Percentiles rank a stretch among this genome's conserved stretches.
Conservation (phyloP, 176 grass and related monocot species). For the Aegilops umbellulata region DNA sequence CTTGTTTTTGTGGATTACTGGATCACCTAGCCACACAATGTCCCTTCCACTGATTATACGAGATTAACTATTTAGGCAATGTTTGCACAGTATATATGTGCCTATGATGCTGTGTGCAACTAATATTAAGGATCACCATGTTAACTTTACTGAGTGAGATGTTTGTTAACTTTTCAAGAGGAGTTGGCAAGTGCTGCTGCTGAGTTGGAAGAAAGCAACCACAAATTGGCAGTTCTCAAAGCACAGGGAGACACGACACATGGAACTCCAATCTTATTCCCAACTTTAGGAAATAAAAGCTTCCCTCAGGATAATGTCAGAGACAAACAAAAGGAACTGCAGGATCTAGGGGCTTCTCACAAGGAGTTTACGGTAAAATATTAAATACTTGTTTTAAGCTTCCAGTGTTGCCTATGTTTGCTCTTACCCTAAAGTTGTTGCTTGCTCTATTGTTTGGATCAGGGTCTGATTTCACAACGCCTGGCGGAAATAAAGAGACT, state of each 20-base stretch:
- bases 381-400: constrained; percentile 11
- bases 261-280: constrained; percentile 55
- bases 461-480: constrained; percentile 72
- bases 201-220: constrained; percentile 77
- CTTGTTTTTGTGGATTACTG: not conserved
- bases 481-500: constrained; percentile 72
- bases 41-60: not conserved
- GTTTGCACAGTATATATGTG: not conserved
- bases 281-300: constrained; percentile 61
- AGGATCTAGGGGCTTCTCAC: constrained; percentile 68
- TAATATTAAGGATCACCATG: not conserved
- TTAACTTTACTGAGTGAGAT: constrained; percentile 13
- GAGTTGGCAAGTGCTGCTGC: constrained; percentile 58
- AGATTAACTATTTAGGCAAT: not conserved
- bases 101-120: not conserved
- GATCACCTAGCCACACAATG: constrained; percentile 5
- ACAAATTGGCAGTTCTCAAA: constrained; percentile 63
- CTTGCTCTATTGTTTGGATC: not conserved
- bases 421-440: constrained; percentile 6
- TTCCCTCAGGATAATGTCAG: constrained; percentile 43
- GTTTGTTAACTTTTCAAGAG: constrained; percentile 63
- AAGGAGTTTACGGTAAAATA: constrained; percentile 80
- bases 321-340: constrained; percentile 76
- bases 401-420: constrained; percentile 2
- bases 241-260: constrained; percentile 58